Base-by-base conservation (phyloP, 139 green algal genomes). In the Chlorella sp. region DNA sequence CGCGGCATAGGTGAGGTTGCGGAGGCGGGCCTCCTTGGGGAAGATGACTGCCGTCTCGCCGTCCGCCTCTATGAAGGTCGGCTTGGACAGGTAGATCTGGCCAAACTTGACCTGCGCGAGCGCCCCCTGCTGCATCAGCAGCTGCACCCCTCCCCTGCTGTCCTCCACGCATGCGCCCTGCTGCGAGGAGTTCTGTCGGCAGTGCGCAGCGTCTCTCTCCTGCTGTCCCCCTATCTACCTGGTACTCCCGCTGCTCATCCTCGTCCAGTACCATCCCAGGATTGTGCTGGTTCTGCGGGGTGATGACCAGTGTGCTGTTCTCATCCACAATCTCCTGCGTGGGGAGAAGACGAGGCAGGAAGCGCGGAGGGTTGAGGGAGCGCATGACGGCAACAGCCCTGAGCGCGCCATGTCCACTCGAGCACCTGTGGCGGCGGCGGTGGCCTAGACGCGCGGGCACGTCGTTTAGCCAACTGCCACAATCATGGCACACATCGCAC, bases 1-100 rank as follows among this genome's bases (percentile, higher is more conserved):
- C 9, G 94, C 93, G n/a, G 92, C 92, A 79, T 99, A 99, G 82
- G 96, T 99, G 25, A 99, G 86, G 86, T 98, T 98, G 38, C 96
- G 84, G 43, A 99, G 87, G 19, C 96, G 85, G 0, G 96, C 96
- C 76, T 98, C 95, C 67, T 96, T 96, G 25, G 96, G 96, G 73
- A 98, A 99, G 25, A 99, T 79, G 15, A 90, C 88, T 2, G 70
- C 76, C 35, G 92, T 95, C 71, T 98, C 91, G 17, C 94, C 96
- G 74, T 99, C 96, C 3, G 85, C 70, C 83, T 99, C 96, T 0
- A 92, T 96, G 74, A 97, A 93, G 42, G 93, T 92, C 2, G 96
- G 96, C 79, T 94, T 95, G 55, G 77, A 90, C 41, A 99, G 87
- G 79, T 97, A 99, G 68, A 99, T 96, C 88, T 99, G 95, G 19